Evolutionary conservation across 805 yeast species (phyloP).

Genomic region (Blastobotrys parvus): DNA sequence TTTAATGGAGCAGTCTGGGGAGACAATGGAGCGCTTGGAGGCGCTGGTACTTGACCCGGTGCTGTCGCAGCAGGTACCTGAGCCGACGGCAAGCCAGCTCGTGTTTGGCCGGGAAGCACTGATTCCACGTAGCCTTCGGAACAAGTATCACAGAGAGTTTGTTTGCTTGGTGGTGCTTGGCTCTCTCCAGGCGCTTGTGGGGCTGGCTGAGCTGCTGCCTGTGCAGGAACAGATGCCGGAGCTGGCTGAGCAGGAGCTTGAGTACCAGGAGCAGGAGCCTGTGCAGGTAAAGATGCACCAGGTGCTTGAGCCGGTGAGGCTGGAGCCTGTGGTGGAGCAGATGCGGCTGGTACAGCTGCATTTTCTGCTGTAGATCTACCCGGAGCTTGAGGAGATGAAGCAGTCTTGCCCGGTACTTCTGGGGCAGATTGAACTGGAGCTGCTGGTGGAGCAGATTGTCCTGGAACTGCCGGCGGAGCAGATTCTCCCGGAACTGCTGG

Average conservation of each 20-base stretch:
- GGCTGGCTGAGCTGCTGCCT: background rate
- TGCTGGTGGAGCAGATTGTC: no score
- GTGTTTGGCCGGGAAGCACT: background rate
- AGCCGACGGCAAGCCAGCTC: no score
- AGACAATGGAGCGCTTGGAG: background rate
- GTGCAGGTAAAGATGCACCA: background rate
- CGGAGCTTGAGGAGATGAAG: no score
- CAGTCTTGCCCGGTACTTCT: no score
- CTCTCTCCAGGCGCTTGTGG: background rate
- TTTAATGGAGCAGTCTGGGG: background rate
- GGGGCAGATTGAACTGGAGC: no score
- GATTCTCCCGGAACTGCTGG: no score
- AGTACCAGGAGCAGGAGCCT: background rate
- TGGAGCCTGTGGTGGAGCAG: background rate
- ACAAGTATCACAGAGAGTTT: background rate
- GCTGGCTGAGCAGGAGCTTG: slow-evolving; percentile 4
- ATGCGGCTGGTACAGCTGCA: no score
- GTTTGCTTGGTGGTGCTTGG: no score
- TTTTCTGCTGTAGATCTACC: no score
- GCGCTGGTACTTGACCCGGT: no score
- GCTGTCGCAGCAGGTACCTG: no score
- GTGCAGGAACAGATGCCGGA: background rate
- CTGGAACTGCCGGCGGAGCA: no score
- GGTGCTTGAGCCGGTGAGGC: background rate
- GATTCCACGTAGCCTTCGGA: background rate